Conservation (phyloP, 2,329 filamentous ascomycete species). For the Aplosporella prunicola region DNA sequence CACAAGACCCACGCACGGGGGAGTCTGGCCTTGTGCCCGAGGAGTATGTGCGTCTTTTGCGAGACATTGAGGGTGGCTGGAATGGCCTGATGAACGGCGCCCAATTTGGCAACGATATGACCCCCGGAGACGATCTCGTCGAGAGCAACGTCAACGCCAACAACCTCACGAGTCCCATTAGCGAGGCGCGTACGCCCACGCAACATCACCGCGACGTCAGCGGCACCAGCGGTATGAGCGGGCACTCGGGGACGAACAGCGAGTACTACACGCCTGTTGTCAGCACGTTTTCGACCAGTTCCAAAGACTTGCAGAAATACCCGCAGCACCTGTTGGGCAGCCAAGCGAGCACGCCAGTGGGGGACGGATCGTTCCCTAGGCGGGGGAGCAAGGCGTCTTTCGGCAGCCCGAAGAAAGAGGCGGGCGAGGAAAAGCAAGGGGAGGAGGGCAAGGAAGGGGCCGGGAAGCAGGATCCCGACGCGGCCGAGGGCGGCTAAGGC, state of each 20-base stretch:
- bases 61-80: constrained; percentile 87
- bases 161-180: constrained; percentile 23
- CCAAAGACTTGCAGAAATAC: constrained; percentile 40
- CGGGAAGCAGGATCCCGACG: constrained; percentile 1
- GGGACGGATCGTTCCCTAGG: constrained; percentile 6
- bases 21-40: constrained; percentile 94
- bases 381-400: constrained; percentile 7
- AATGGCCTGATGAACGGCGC: constrained; percentile 30
- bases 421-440: constrained; percentile 4
- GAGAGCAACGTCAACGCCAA: constrained; percentile 13
- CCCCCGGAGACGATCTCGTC: background rate
- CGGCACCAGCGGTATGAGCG: constrained; percentile 7
- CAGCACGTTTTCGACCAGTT: constrained; percentile 43
- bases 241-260: background rate
- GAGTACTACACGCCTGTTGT: constrained; percentile 35
- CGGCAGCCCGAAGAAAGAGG: constrained; percentile 7
- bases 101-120: constrained; percentile 2
- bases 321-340: constrained; percentile 31
- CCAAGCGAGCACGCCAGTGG: constrained; percentile 5
- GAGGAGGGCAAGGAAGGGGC: constrained; percentile 1
- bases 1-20: constrained; percentile 85
- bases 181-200: constrained; percentile 32
- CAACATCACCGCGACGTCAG: constrained; percentile 20
- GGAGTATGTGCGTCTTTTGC: constrained; percentile 84
- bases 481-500: constrained; percentile 4